A percentile compares a stretch with the other conserved stretches of the same genome.
These are phyloP conservation scores for Gonium pectorale DNA, from an alignment of 139 green algal genomes.

Conservation along the genomic window DNA sequence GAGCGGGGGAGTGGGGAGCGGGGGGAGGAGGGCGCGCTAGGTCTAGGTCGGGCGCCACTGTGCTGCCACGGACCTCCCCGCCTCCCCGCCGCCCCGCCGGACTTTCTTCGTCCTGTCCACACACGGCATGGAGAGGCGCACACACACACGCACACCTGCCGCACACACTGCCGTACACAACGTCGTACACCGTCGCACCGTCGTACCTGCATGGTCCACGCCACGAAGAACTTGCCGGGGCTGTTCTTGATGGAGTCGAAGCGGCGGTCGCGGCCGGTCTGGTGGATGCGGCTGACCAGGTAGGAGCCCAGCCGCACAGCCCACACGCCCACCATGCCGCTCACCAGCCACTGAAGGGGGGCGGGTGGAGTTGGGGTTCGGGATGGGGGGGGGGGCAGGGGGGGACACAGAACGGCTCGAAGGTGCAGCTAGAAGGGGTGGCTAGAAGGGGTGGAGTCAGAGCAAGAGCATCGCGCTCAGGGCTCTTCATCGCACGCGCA, in stretches of 20 bases:
- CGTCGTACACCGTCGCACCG: no score
- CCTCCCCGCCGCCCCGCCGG: no score
- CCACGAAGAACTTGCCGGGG: slow-evolving; percentile 70
- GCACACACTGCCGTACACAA: no score
- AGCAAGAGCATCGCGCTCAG: no score
- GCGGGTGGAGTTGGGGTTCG: neutral
- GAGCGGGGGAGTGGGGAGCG: neutral
- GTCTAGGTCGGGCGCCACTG: no score
- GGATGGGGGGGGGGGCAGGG: neutral
- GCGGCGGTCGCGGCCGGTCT: slow-evolving; percentile 77
- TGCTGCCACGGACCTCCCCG: no score
- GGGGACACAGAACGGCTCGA: neutral
- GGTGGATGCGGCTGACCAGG: slow-evolving; percentile 77
- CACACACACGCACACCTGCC: no score
- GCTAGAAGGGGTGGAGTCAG: no score
- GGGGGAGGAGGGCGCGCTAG: neutral
- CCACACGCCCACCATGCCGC: slow-evolving; percentile 80
- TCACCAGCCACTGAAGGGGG: slow-evolving; percentile 61
- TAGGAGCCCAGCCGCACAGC: slow-evolving; percentile 79
- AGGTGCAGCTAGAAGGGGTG: no score
- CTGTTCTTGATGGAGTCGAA: slow-evolving; percentile 85
- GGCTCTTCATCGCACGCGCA: no score
- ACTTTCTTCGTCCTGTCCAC: no score
- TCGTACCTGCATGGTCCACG: slow-evolving; percentile 80
- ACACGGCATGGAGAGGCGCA: no score